Percentiles rank a stretch among this genome's conserved stretches.
These are phyloP conservation scores for Phytophthora agathidicida DNA, from an alignment of 352 stramenopile species.

Conservation along the genomic window DNA sequence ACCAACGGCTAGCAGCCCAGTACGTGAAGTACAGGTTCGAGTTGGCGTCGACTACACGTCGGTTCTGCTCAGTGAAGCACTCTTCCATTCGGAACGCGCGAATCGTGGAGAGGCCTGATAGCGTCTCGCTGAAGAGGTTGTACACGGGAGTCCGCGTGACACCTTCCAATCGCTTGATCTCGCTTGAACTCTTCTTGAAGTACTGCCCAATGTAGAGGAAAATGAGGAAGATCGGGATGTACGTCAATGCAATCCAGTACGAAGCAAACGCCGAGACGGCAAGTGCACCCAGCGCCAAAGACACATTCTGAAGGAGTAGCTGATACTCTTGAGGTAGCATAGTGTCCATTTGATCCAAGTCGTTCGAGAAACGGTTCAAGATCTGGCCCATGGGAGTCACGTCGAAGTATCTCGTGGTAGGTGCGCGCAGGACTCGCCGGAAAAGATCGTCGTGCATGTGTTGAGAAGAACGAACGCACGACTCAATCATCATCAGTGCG, in stretches of 20 bases:
- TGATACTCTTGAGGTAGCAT: conserved; percentile 48
- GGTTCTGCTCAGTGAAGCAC: conserved; percentile 34
- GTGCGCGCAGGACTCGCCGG: conserved; percentile 47
- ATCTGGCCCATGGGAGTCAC: conserved; percentile 62
- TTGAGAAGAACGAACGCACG: conserved; percentile 40
- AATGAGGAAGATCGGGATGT: conserved; percentile 64
- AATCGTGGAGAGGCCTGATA: conserved; percentile 93
- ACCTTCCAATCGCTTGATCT: conserved; percentile 94
- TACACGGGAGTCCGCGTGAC: conserved; percentile 90
- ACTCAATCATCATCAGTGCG: conserved; percentile 44
- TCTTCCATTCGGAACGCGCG: conserved; percentile 65
- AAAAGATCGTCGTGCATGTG: conserved; percentile 60
- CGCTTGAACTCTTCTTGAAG: conserved; percentile 79
- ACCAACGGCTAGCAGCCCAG: conserved; percentile 77
- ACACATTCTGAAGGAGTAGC: conserved; percentile 39
- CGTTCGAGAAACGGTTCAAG: conserved; percentile 64
- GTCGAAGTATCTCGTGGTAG: conserved; percentile 64
- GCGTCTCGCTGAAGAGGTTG: conserved; percentile 90
- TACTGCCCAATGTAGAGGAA: conserved; percentile 85
- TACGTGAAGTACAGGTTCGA: conserved; percentile 37
- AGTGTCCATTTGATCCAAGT: conserved; percentile 60
- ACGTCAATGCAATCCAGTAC: conserved; percentile 48
- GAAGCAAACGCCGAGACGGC: conserved; percentile 47
- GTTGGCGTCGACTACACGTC: conserved; percentile 34
- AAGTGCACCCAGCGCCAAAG: conserved; percentile 36